Conservation (phyloP, 129 eudicot genomes). For the Centella asiatica region DNA sequence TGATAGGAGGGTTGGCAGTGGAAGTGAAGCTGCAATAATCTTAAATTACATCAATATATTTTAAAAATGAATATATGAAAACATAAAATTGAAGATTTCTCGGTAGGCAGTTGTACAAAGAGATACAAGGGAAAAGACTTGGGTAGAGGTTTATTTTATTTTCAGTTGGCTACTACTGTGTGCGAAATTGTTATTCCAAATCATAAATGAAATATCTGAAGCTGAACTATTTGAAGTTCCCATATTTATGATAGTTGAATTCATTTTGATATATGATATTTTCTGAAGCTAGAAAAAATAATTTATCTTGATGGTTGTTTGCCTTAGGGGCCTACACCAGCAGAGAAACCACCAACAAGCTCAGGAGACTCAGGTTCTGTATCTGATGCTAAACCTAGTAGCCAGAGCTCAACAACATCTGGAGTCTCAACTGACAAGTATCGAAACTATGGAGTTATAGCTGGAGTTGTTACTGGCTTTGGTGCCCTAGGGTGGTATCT, state of each 20-base stretch:
- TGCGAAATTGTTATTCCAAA: neutral
- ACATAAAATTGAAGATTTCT: too few relatives aligned
- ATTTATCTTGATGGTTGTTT: conserved; percentile 7
- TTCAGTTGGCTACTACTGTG: neutral
- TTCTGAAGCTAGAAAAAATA: neutral
- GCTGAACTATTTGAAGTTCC: neutral
- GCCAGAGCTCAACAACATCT: conserved; percentile 31
- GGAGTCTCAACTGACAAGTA: conserved; percentile 56
- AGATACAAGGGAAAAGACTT: too few relatives aligned
- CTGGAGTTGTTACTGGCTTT: conserved; percentile 48
- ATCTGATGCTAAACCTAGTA: conserved; percentile 62
- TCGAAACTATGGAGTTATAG: conserved; percentile 76
- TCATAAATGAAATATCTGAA: neutral
- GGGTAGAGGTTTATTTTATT: neutral
- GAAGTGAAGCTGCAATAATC: too few relatives aligned
- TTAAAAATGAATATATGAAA: too few relatives aligned
- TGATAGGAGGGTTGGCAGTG: neutral
- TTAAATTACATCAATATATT: too few relatives aligned
- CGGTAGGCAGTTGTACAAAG: neutral
- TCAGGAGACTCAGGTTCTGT: conserved; percentile 38
- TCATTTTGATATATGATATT: too few relatives aligned
- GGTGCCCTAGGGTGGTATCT: conserved; percentile 71
- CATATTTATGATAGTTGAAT: too few relatives aligned
- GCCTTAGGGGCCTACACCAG: conserved; percentile 59
- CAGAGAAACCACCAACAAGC: conserved; percentile 42